Base-by-base conservation (phyloP, 768 basidiomycete species). In the Phylloporus sp. region DNA sequence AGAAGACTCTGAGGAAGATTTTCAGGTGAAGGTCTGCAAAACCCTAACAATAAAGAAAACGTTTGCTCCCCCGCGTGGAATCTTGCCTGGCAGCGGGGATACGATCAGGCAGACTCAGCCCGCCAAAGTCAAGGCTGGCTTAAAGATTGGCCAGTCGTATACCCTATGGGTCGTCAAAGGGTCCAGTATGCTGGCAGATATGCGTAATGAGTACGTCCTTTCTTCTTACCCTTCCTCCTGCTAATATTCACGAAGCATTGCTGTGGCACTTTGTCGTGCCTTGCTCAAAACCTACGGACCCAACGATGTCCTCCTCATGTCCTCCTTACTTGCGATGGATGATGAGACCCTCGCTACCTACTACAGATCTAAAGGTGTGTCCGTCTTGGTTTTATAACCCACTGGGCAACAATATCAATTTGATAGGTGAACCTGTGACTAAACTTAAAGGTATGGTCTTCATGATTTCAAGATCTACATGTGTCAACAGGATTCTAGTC, bases 271-370 rank as follows among this genome's bases (percentile, higher is more conserved):
- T 21, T 55, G 54, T 29, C 40, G 39, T 3, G 38, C 29, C 14
- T 29, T 55, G 14, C 55, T 55, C 26, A 52, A 46, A 13, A 57
- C 40, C 1, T 55, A 46, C 17, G 34, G 34, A 26, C 54, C 38
- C 6, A 33, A 43, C 33, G 54, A 55, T 8, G 29, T 55, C n/a
- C 28, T 55, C 4, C 54, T 57, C 27, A 22, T 55, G 10, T 37
- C 54, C 6, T 52, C 49, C 5, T 40, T 55, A 5, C 33, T 55
- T 3, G 32, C 32, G 17, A 45, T 32, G 40, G 29, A n/a, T 10
- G 40, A 42, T 8, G 2, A 56, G 28, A 18, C 11, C 3, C 24
- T 55, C 3, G 4, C 31, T n/a, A 6, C 4, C 13, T 50, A 50
- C 27, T 54, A 44, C 31, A 13, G 33, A n/a, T n/a, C n/a, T n/a